Percentiles rank a stretch among this genome's conserved stretches.
Evolutionary conservation across 1,139 yeast species (phyloP).

Genomic region (Scheffersomyces segobiensis): DNA sequence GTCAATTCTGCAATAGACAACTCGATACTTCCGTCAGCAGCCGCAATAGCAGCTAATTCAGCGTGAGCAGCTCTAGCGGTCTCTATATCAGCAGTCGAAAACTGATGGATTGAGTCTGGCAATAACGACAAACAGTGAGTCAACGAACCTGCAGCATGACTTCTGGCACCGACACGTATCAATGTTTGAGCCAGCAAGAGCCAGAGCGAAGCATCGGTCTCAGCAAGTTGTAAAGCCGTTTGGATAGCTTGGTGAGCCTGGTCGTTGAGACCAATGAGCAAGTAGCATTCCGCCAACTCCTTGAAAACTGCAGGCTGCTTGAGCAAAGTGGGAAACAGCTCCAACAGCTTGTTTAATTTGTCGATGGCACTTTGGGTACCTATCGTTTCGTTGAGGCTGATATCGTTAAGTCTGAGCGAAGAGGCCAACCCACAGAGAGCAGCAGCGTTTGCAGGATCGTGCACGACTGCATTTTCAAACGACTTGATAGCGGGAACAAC

Average conservation of each 20-base stretch:
- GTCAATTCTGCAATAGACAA: conserved; percentile 48
- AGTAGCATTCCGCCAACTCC: conserved; percentile 52
- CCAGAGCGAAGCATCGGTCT: conserved; percentile 47
- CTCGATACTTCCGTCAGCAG: conserved; percentile 51
- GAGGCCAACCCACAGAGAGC: conserved; percentile 47
- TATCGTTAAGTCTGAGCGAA: conserved; percentile 40
- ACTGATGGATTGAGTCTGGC: conserved; percentile 27
- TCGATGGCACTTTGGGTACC: conserved; percentile 49
- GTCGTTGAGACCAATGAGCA: conserved; percentile 46
- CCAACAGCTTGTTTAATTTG: conserved; percentile 39
- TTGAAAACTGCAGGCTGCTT: conserved; percentile 40
- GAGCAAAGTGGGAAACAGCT: conserved; percentile 30
- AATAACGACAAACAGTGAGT: conserved; percentile 44
- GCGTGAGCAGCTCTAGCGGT: conserved; percentile 54
- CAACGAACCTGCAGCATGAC: conserved; percentile 48
- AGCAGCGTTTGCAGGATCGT: conserved; percentile 40
- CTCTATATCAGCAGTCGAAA: conserved; percentile 35
- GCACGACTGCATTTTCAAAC: conserved; percentile 47
- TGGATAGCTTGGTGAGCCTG: conserved; percentile 53
- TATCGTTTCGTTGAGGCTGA: conserved; percentile 33
- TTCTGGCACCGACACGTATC: conserved; percentile 40
- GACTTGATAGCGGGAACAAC: conserved; percentile 43
- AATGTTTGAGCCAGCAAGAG: conserved; percentile 48
- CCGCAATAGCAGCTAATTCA: conserved; percentile 53
- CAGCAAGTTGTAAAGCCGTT: conserved; percentile 44